A percentile compares a stretch with the other conserved stretches of the same genome.
Conservation (phyloP, 306 rosid genomes). For the Luffa aegyptiaca region DNA sequence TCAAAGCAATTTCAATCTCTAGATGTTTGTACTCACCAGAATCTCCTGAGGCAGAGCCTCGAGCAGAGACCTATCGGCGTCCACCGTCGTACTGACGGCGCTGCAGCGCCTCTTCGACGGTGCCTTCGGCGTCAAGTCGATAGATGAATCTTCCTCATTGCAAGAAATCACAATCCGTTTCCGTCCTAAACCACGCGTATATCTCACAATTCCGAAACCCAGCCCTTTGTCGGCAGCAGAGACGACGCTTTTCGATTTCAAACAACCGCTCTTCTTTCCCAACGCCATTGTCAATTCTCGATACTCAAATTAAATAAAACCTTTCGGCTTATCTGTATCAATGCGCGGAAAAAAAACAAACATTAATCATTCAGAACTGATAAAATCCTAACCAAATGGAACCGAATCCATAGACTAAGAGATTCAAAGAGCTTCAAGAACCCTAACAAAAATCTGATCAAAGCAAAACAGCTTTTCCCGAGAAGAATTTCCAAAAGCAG, state of each 20-base stretch:
- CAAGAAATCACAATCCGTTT: conserved; percentile 43
- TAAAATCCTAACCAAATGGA: background rate
- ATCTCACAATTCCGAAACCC: conserved; percentile 34
- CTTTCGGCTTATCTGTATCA: background rate
- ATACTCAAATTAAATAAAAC: background rate
- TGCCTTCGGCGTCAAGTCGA: conserved; percentile 28
- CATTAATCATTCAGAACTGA: background rate
- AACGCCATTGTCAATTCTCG: conserved; percentile 24
- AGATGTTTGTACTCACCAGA: conserved; percentile 37
- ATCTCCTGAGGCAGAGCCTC: conserved; percentile 63
- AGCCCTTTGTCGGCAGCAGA: conserved; percentile 10
- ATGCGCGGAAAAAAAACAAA: background rate
- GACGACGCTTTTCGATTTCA: conserved; percentile 15
- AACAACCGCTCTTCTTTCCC: conserved; percentile 26
- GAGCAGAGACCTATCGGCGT: conserved; percentile 22
- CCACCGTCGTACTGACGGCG: background rate
- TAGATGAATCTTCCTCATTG: conserved; percentile 11
- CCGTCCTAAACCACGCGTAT: conserved; percentile 31
- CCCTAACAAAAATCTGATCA: background rate
- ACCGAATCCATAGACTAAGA: background rate
- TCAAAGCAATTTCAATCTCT: background rate
- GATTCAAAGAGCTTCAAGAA: background rate
- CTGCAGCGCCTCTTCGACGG: conserved; percentile 45
- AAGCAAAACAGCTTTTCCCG: background rate
- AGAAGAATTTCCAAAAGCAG: background rate